phyloP scores from a whole-genome alignment of 257 asterid genomes.

The Rauvolfia tetraphylla region DNA sequence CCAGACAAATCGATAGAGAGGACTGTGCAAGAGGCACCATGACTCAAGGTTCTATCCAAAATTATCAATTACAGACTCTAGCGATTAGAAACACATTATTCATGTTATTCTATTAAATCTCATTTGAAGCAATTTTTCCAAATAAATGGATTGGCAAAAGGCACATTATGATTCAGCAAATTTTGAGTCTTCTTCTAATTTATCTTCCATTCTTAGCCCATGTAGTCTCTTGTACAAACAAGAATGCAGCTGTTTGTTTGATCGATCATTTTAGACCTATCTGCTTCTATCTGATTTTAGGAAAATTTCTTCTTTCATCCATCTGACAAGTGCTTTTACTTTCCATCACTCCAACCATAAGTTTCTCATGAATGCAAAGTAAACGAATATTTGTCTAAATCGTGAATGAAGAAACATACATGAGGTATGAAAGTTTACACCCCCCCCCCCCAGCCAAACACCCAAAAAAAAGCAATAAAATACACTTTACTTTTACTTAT shows the following conservation, averaged over 20 bases:
- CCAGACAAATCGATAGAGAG: too few relatives aligned
- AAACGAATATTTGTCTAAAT: neutral
- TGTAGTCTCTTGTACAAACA: neutral
- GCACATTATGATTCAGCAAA: neutral
- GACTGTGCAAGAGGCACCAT: too few relatives aligned
- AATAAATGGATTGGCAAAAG: neutral
- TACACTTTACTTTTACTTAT: too few relatives aligned
- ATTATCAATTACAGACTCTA: too few relatives aligned
- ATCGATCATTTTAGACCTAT: neutral
- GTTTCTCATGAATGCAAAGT: neutral
- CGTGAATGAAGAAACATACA: neutral
- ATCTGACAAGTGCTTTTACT: neutral
- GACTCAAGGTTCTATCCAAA: too few relatives aligned
- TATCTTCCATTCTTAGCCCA: neutral
- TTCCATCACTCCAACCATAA: neutral
- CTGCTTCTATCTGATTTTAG: neutral
- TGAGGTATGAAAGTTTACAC: neutral
- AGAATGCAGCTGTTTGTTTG: neutral
- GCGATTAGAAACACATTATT: too few relatives aligned
- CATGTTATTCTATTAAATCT: neutral
- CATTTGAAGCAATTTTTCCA: too few relatives aligned
- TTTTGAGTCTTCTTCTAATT: neutral
- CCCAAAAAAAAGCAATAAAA: neutral
- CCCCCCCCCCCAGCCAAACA: too few relatives aligned
- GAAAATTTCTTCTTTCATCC: neutral